Conservation (phyloP, 306 rosid genomes). For the Malus domestica region DNA sequence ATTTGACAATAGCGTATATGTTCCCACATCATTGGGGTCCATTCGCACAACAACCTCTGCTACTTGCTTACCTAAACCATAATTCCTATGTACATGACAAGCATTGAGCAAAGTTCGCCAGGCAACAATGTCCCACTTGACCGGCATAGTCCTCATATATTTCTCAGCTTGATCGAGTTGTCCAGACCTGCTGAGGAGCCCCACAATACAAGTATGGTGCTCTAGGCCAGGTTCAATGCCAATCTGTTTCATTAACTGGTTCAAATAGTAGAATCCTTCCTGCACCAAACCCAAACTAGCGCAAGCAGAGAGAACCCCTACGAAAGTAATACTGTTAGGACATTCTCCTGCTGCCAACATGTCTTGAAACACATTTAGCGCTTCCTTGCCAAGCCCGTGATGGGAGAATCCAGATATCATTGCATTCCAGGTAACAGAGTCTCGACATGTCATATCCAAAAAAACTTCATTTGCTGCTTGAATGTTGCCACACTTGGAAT, state of each 20-base stretch:
- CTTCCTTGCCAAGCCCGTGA: conserved; percentile 63
- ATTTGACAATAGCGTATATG: conserved; percentile 29
- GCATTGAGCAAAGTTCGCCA: conserved; percentile 36
- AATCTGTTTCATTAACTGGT: conserved; percentile 34
- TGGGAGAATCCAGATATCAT: conserved; percentile 64
- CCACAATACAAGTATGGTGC: conserved; percentile 34
- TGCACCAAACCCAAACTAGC: conserved; percentile 47
- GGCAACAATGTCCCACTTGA: conserved; percentile 32
- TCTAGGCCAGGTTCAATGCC: conserved; percentile 28
- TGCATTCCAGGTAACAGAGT: conserved; percentile 50
- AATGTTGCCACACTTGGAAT: conserved; percentile 58
- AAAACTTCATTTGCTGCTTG: conserved; percentile 47
- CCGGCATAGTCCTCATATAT: conserved; percentile 20
- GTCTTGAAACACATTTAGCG: conserved; percentile 42
- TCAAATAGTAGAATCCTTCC: conserved; percentile 46
- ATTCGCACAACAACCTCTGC: conserved; percentile 23
- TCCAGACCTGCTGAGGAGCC: conserved; percentile 35
- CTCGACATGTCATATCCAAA: conserved; percentile 28
- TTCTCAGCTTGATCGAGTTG: conserved; percentile 28
- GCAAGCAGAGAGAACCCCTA: conserved; percentile 56
- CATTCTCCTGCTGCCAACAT: conserved; percentile 37
- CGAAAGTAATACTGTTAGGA: conserved; percentile 47
- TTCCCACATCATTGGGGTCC: conserved; percentile 34
- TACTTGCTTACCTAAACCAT: conserved; percentile 21
- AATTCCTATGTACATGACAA: conserved; percentile 26